phyloP scores from a whole-genome alignment of 2,329 filamentous ascomycete genomes.

The Neofusicoccum sp. region DNA sequence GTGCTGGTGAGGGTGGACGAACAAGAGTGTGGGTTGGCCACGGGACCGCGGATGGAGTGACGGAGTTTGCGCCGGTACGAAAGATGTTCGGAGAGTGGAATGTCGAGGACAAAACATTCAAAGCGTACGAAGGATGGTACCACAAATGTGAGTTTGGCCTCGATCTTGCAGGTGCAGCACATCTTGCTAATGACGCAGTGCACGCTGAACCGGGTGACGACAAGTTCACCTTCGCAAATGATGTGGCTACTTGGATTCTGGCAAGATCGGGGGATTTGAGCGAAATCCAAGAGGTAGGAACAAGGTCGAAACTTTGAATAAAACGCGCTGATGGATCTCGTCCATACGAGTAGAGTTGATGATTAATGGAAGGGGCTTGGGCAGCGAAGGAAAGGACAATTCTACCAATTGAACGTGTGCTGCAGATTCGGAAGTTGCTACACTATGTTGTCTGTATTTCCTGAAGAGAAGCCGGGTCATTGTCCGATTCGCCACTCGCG shows the following conservation, averaged over 20 bases:
- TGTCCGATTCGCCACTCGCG: too few species aligned
- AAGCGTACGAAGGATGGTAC: slow-evolving; percentile 74
- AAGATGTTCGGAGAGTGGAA: slow-evolving; percentile 62
- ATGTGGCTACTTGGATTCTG: slow-evolving; percentile 40
- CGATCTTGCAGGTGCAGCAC: not conserved
- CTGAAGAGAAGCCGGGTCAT: too few species aligned
- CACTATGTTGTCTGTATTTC: too few species aligned
- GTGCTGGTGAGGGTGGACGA: slow-evolving; percentile 56
- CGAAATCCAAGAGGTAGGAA: slow-evolving; percentile 29
- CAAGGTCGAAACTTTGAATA: slow-evolving; percentile 37
- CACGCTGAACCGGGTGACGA: slow-evolving; percentile 41
- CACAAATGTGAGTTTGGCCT: slow-evolving; percentile 62
- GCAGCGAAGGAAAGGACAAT: not conserved
- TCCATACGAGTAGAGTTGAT: not conserved
- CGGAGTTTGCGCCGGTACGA: slow-evolving; percentile 66
- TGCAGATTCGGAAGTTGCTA: not conserved
- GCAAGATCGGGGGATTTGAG: slow-evolving; percentile 35
- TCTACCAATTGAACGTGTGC: not conserved
- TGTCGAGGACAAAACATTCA: slow-evolving; percentile 70
- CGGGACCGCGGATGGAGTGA: slow-evolving; percentile 73
- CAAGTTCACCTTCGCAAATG: slow-evolving; percentile 37
- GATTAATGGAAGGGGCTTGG: not conserved
- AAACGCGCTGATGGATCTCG: not conserved
- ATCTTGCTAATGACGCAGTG: slow-evolving; percentile 29
- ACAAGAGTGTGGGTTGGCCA: slow-evolving; percentile 72